These are phyloP conservation scores for Macrophomina tecta DNA, from an alignment of 2,329 filamentous ascomycete genomes.

Conservation along the genomic window DNA sequence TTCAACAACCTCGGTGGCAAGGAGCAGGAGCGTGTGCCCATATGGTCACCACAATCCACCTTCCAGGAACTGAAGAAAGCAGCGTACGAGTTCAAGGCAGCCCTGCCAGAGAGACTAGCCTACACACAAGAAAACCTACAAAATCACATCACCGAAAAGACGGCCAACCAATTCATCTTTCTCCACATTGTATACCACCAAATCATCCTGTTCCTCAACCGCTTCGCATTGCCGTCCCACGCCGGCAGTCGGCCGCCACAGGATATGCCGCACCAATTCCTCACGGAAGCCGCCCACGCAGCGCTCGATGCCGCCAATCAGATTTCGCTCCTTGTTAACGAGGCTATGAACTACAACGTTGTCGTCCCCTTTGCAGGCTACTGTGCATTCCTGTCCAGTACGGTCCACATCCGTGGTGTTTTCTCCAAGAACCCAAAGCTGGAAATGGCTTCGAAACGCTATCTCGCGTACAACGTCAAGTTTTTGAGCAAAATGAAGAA, in stretches of 20 bases:
- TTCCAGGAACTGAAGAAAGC: constrained; percentile 74
- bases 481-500: constrained; percentile 95
- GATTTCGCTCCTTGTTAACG: constrained; percentile 83
- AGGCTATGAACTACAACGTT: constrained; percentile 79
- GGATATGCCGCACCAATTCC: constrained; percentile 78
- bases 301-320: constrained; percentile 84
- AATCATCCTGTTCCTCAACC: constrained; percentile 86
- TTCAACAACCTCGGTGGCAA: constrained; percentile 92
- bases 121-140: constrained; percentile 85
- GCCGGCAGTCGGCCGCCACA: constrained; percentile 68
- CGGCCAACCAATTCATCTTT: constrained; percentile 91
- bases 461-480: constrained; percentile 84
- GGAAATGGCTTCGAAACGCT: constrained; percentile 79
- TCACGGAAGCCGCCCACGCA: constrained; percentile 74
- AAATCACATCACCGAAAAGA: constrained; percentile 80
- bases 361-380: constrained; percentile 94
- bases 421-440: constrained; percentile 82
- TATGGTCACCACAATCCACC: constrained; percentile 83
- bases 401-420: constrained; percentile 90
- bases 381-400: constrained; percentile 90
- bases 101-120: constrained; percentile 72
- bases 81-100: constrained; percentile 71
- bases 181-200: constrained; percentile 90
- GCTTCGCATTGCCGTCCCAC: constrained; percentile 77
- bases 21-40: constrained; percentile 74